Evolutionary conservation across 2,329 filamentous ascomycete species (phyloP).

Genomic region (Pyricularia sp.): DNA sequence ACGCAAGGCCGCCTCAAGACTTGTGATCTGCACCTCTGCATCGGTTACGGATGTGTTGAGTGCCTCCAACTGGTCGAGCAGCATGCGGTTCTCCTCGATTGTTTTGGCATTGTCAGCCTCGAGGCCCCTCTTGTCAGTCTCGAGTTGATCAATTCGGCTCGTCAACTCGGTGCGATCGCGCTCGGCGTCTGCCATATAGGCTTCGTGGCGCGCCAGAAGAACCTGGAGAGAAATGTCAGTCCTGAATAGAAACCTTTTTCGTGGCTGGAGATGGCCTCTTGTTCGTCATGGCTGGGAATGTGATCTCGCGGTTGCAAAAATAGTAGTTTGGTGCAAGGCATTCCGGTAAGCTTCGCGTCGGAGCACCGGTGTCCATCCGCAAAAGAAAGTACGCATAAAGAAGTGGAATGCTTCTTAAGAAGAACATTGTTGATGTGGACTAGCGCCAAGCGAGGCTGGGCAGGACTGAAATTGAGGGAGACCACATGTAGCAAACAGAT

Average conservation of each 20-base stretch:
- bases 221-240: conserved; percentile 76
- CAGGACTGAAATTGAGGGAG: background rate
- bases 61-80: conserved; percentile 76
- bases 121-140: conserved; percentile 62
- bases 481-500: conserved; percentile 9
- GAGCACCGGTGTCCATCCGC: background rate
- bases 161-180: conserved; percentile 68
- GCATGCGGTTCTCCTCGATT: conserved; percentile 71
- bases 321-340: background rate
- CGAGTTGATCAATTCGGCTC: conserved; percentile 64
- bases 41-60: conserved; percentile 72
- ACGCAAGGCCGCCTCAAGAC: conserved; percentile 66
- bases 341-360: background rate
- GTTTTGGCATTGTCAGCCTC: conserved; percentile 69
- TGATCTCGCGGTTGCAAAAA: background rate
- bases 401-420: background rate
- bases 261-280: background rate
- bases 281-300: background rate
- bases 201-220: conserved; percentile 82
- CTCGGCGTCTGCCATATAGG: conserved; percentile 88
- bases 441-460: background rate
- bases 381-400: background rate
- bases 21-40: conserved; percentile 71
- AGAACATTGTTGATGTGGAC: background rate
- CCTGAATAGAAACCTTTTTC: background rate